Evolutionary conservation across 2,329 filamentous ascomycete genomes (phyloP).

Genomic region (Phaeosphaeria sp.): DNA sequence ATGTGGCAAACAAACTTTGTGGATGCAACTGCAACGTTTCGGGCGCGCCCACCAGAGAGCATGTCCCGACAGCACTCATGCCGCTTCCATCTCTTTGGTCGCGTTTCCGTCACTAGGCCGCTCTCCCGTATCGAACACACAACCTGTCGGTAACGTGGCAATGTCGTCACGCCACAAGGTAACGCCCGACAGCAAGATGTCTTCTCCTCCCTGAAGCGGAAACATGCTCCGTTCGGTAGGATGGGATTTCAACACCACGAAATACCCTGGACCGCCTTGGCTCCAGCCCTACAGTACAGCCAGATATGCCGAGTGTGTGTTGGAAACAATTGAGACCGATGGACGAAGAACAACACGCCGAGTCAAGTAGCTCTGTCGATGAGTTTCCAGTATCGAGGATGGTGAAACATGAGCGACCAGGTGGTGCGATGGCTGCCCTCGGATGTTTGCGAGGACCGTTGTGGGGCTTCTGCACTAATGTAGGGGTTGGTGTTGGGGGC

Average conservation of each 20-base stretch:
- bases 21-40: background rate
- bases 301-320: background rate
- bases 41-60: background rate
- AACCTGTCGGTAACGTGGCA: background rate
- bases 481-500: background rate
- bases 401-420: slow-evolving; percentile 1
- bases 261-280: background rate
- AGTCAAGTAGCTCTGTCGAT: slow-evolving; percentile 3
- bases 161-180: background rate
- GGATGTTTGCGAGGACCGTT: background rate
- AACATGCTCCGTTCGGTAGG: background rate
- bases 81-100: background rate
- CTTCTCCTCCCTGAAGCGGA: slow-evolving; percentile 1
- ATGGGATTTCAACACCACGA: slow-evolving; percentile 1
- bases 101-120: background rate
- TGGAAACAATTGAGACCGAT: background rate
- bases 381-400: background rate
- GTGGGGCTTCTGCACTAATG: background rate
- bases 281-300: background rate
- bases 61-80: background rate
- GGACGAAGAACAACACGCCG: background rate
- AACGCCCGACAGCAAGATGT: background rate
- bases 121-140: background rate
- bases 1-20: background rate
- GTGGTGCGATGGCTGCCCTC: background rate